Conservation (phyloP, 768 basidiomycete genomes). For the Naematelia encephala region DNA sequence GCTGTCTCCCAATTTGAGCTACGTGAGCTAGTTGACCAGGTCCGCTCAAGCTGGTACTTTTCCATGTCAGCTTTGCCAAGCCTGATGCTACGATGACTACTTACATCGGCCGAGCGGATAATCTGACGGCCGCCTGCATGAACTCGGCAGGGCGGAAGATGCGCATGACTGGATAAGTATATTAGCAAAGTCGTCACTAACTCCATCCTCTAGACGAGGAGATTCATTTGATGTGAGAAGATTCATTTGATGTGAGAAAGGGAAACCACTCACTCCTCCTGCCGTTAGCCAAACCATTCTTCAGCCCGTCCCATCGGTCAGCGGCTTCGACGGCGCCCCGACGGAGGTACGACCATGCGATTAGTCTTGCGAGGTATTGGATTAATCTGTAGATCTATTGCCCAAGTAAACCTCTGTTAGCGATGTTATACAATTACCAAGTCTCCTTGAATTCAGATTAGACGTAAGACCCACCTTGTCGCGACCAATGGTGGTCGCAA, state of each 20-base stretch:
- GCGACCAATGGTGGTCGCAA: slow-evolving; percentile 75
- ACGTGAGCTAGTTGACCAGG: slow-evolving; percentile 61
- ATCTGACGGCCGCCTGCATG: slow-evolving; percentile 79
- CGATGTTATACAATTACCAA: no score
- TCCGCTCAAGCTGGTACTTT: slow-evolving; percentile 18
- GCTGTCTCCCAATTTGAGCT: slow-evolving; percentile 73
- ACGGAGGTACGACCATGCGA: slow-evolving; percentile 73
- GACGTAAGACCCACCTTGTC: slow-evolving; percentile 70
- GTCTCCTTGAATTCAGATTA: no score
- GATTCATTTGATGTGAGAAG: not conserved
- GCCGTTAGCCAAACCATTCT: slow-evolving; percentile 74
- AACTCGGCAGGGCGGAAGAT: slow-evolving; percentile 93
- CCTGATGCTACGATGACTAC: slow-evolving; percentile 8
- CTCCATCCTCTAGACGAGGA: not conserved
- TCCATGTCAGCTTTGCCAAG: not conserved
- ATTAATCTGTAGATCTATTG: slow-evolving; percentile 76
- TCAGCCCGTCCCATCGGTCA: slow-evolving; percentile 76
- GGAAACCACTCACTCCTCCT: slow-evolving; percentile 67
- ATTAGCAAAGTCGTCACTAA: not conserved
- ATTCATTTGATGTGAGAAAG: not conserved
- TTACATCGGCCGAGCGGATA: slow-evolving; percentile 52
- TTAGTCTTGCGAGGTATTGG: slow-evolving; percentile 86
- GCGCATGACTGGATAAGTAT: slow-evolving; percentile 67
- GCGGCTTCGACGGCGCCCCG: slow-evolving; percentile 70
- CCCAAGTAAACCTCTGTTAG: slow-evolving; percentile 6